Base-by-base conservation (phyloP, 225 moss, liverwort and hornwort species). In the Antitrichia curtipendula region DNA sequence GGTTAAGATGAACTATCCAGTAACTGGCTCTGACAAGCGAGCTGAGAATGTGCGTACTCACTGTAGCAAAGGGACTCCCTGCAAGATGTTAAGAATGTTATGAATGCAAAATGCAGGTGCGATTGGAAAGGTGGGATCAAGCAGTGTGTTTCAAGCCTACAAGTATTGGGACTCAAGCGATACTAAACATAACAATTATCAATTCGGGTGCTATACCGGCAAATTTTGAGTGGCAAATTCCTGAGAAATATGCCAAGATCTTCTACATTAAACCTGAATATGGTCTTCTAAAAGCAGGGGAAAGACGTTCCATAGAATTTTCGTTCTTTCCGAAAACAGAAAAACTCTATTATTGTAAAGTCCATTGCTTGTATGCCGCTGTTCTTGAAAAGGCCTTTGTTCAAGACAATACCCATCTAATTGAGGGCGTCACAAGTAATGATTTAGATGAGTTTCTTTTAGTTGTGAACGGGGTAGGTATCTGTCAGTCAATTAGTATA, bases 151-250 rank as follows among this genome's bases (percentile, higher is more conserved):
- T 98, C 89, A 96, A 97, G 85, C 98, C 98, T 86, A 98, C 98
- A 11, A 97, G 95, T 83, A 87, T 96, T 53, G 98, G 96, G 31
- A 96, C 98, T 64, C 95, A 94, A 82, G 91, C 96, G 13, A 95
- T 93, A 47, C 54, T 93, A 19, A 94, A 94, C 43, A 78, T 96
- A 61, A 89, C 86, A 45, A 92, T 98, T 32, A 79, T 91, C 70
- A 98, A 96, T 87, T 59, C 85, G 38, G 90, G 95, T 88, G 95
- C 96, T 40, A 92, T 97, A 76, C 80, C 97, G 60, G 93, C 95
- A 40, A 95, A 97, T 84, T 98, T 96, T 90, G 97, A 98, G 89
- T 98, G 96, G 95, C 96, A 97, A 90, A 86, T 98, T 68, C 97
- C 97, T 31, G 90, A 91, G n/a, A 95, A 88, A 50, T 82, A 95